Evolutionary conservation across 345 rosid genomes (phyloP), one percentile per base, ranked within the genome.

Genomic region (Euphorbia tirucalli): DNA sequence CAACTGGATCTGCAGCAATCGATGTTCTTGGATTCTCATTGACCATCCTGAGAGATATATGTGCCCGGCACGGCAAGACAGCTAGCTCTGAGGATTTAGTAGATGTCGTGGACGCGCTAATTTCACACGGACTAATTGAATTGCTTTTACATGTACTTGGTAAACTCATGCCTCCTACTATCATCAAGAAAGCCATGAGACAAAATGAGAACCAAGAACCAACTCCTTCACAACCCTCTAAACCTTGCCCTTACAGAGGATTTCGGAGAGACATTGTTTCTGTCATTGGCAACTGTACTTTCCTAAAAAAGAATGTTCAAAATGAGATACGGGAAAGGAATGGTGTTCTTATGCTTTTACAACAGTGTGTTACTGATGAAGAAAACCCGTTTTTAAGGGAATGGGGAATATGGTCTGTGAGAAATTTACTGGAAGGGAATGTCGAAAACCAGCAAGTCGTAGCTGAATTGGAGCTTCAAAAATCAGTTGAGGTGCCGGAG

Each of bases 361-460:
- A 88, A 71, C 95, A 92, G 61, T 90, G 97, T 68, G 92, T 89
- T 54, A 66, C 79, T 0, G 93, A 89, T 61, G 93, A 90, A 76
- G 90, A 89, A 11, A 92, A 92, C 80, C 89, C 87, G 0, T 92
- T 83, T 78, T 58, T 89, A 74, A 90, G 94, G 71, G 97, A 92
- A 75, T 92, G 96, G 98, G 90, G 93, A 15, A 85, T 94, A 65
- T 94, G 90, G 95, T 70, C 85, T 7, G 62, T 83, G 65, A 87
- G 93, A 77, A 92, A 92, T 74, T 31, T 92, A 56, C 65, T 90
- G 76, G 92, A 90, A 80, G 91, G 94, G 66, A 92, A 92, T 77
- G 48, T 68, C 41, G 89, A 87, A 70, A 92, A 90, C 81, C 90
- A 92, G 74, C 74, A 76, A 56, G 78, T 68, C 3, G 89, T 89